Conservation (phyloP, 2,329 filamentous ascomycete genomes). For the Emergomyces orientalis region DNA sequence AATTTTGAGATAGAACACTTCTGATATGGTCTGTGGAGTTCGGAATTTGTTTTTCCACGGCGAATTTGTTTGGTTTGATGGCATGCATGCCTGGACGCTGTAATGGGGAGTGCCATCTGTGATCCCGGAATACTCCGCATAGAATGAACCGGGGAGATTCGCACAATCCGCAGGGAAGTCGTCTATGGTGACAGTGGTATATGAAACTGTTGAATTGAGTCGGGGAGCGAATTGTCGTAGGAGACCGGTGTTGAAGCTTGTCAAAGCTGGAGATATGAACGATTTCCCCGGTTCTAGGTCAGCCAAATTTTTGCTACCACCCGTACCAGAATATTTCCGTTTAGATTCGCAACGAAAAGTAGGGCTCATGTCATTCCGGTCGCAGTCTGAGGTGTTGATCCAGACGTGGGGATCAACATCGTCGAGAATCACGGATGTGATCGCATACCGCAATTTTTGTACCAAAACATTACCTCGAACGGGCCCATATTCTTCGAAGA, state of each 20-base stretch:
- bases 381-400: background rate
- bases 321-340: background rate
- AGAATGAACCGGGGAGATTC: background rate
- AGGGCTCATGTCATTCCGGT: too few relatives aligned
- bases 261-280: background rate
- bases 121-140: background rate
- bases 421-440: background rate
- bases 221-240: background rate
- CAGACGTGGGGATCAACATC: background rate
- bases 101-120: background rate
- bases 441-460: slow-evolving; percentile 1
- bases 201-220: background rate
- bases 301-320: background rate
- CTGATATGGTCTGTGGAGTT: background rate
- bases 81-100: slow-evolving; percentile 1
- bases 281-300: background rate
- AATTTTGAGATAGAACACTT: background rate
- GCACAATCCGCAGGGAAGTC: background rate
- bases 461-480: background rate
- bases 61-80: background rate
- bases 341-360: background rate
- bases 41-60: background rate
- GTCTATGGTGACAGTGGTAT: background rate
- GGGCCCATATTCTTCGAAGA: background rate
- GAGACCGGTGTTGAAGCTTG: background rate